Percentiles rank a stretch among this genome's conserved stretches.
These are phyloP conservation scores for Ascodesmis nigricans DNA, from an alignment of 495 filamentous ascomycete genomes.

Conservation along the genomic window DNA sequence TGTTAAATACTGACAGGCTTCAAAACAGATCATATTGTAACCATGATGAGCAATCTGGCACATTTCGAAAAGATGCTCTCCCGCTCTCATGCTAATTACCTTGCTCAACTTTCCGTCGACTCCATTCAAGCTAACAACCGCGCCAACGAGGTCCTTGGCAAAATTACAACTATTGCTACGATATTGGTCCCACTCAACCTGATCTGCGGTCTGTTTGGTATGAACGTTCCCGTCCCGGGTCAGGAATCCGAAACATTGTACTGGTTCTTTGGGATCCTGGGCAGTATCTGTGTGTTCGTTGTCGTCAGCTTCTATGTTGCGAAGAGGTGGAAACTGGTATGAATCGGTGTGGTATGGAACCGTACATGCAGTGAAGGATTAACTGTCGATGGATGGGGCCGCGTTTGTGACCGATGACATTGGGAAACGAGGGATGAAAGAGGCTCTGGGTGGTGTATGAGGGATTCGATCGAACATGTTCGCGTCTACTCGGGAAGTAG, in stretches of 20 bases:
- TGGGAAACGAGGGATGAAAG: no score
- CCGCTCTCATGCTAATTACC: constrained; percentile 84
- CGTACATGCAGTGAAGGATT: no score
- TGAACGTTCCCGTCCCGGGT: constrained; percentile 94
- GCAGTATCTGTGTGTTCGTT: constrained; percentile 53
- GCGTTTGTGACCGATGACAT: no score
- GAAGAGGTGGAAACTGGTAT: constrained; percentile 34
- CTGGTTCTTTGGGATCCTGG: constrained; percentile 49
- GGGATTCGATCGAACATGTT: no score
- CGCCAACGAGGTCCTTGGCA: constrained; percentile 92
- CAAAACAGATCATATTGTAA: constrained; percentile 95
- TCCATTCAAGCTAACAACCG: constrained; percentile 59
- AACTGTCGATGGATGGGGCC: no score
- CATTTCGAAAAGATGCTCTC: constrained; percentile 92
- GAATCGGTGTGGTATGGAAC: neutral
- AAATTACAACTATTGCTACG: constrained; percentile 84
- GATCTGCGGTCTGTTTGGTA: constrained; percentile 94
- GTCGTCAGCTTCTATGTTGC: constrained; percentile 57
- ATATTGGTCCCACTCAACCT: constrained; percentile 97
- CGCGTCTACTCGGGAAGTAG: no score
- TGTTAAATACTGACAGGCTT: neutral
- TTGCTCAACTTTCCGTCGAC: constrained; percentile 41
- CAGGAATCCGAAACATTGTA: constrained; percentile 32
- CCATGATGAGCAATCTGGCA: constrained; percentile 83
- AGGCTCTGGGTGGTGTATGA: no score